Conservation (phyloP, 2,329 filamentous ascomycete species). For the Trichophyton benhamiae region DNA sequence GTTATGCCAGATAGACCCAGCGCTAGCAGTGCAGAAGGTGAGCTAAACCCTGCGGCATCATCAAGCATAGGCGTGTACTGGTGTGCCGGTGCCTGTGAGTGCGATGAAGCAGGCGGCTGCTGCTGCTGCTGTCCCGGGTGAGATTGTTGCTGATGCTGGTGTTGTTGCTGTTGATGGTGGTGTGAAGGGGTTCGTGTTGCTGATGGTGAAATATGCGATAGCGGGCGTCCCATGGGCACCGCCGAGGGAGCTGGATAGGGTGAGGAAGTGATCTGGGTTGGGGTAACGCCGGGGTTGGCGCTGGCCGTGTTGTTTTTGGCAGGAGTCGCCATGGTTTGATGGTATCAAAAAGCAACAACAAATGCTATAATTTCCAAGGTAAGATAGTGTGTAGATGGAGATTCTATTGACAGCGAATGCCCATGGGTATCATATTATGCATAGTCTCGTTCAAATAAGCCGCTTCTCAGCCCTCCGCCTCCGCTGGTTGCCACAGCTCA, state of each 20-base stretch:
- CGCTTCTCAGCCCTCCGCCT: not conserved
- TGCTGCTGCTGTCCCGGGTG: conserved; percentile 22
- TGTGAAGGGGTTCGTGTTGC: conserved; percentile 32
- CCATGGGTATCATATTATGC: not conserved
- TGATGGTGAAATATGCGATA: conserved; percentile 36
- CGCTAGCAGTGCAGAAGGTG: conserved; percentile 34
- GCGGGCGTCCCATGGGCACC: conserved; percentile 27
- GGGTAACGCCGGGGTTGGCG: conserved; percentile 30
- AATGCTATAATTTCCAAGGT: not conserved
- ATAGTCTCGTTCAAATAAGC: not conserved
- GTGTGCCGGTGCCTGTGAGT: conserved; percentile 24
- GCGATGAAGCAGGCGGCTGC: conserved; percentile 35
- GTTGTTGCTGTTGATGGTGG: conserved; percentile 16
- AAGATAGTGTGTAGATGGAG: not conserved
- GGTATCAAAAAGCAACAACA: no score
- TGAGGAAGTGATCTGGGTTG: conserved; percentile 33
- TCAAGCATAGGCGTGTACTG: conserved; percentile 20
- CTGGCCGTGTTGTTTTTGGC: conserved; percentile 24
- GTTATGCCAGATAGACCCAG: conserved; percentile 34
- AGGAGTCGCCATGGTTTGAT: conserved; percentile 31
- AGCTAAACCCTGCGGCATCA: conserved; percentile 33
- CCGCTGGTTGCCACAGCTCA: no score
- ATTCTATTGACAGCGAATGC: not conserved
- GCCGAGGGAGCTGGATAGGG: conserved; percentile 28
- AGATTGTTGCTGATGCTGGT: conserved; percentile 18